phyloP scores from a whole-genome alignment of 2,329 filamentous ascomycete genomes.

The Metarhizium rileyi region DNA sequence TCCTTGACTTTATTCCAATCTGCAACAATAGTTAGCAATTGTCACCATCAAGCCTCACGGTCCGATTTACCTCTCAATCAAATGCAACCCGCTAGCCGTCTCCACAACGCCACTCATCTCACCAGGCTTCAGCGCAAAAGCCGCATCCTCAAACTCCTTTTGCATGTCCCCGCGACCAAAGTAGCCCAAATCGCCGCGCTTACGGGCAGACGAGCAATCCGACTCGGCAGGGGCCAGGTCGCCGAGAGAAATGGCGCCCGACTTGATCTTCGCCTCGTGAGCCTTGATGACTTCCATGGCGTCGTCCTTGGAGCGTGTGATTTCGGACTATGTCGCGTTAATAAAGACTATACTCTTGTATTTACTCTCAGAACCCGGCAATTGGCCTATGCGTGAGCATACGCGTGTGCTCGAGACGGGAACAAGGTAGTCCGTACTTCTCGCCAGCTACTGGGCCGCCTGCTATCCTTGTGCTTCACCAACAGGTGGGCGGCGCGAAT shows the following conservation, averaged over 20 bases:
- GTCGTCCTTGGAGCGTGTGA: conserved; percentile 82
- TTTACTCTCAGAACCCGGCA: too few relatives aligned
- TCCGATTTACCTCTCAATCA: conserved; percentile 74
- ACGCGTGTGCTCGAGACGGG: not conserved
- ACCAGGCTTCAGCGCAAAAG: conserved; percentile 79
- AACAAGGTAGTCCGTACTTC: conserved; percentile 38
- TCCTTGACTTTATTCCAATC: conserved; percentile 6
- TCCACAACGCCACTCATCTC: conserved; percentile 82
- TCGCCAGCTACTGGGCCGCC: conserved; percentile 86
- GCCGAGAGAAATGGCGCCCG: conserved; percentile 58
- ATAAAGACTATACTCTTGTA: not conserved
- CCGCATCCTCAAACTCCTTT: conserved; percentile 93
- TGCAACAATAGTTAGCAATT: not conserved
- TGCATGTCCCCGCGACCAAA: conserved; percentile 97
- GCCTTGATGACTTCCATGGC: conserved; percentile 66
- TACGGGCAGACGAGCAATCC: conserved; percentile 91
- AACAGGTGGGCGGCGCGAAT: conserved; percentile 89
- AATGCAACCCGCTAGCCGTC: conserved; percentile 86
- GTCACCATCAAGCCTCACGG: not conserved
- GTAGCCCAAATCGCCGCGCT: conserved; percentile 88
- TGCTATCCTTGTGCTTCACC: conserved; percentile 84
- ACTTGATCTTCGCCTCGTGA: conserved; percentile 68
- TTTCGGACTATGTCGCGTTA: conserved; percentile 47
- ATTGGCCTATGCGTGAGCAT: too few relatives aligned
- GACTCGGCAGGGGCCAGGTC: conserved; percentile 83